Evolutionary conservation across 2,329 filamentous ascomycete species (phyloP).

Genomic region (Colletotrichum limetticola): DNA sequence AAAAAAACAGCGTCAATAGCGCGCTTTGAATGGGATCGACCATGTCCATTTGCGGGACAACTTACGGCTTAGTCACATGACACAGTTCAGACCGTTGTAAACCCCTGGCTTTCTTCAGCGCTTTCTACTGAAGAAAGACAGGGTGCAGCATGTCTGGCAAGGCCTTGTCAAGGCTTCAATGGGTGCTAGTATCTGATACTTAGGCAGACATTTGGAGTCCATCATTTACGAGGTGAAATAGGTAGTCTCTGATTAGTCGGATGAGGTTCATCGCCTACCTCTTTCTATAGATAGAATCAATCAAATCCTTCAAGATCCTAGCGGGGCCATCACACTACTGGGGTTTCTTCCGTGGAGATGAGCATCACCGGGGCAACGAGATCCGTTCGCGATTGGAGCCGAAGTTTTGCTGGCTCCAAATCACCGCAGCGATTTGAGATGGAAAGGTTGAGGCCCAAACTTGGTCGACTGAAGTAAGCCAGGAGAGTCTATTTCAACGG

Average conservation of each 20-base stretch:
- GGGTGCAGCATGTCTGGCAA: background rate
- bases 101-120: background rate
- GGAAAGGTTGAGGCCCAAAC: background rate
- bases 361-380: background rate
- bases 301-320: background rate
- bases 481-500: background rate
- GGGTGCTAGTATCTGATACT: background rate
- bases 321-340: no score
- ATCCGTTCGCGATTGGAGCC: background rate
- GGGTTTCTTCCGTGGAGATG: background rate
- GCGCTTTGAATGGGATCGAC: background rate
- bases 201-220: background rate
- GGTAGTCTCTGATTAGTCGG: background rate
- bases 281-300: background rate
- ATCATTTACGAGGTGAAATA: background rate
- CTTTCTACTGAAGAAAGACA: background rate
- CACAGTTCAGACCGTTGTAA: background rate
- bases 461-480: background rate
- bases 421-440: background rate
- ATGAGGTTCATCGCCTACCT: background rate
- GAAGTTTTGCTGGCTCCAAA: background rate
- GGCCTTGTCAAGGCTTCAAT: background rate
- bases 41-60: background rate
- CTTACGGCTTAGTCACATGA: conserved; percentile 18
- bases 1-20: background rate